Conservation (phyloP, 208 protist species). For the Trypanosoma cruzi region DNA sequence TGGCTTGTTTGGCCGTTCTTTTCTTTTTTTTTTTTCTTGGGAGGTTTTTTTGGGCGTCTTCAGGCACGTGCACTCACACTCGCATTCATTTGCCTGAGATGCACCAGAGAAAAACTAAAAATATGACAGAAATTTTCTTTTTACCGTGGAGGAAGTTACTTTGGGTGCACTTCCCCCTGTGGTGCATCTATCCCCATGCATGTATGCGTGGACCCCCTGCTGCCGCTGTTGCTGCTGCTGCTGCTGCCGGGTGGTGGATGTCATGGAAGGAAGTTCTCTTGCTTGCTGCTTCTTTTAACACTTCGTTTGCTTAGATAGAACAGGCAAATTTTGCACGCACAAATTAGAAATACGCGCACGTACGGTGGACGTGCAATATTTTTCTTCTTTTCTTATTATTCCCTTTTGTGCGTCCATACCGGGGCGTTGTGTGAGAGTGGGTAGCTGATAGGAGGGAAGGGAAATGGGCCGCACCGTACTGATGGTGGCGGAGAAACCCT, state of each 20-base stretch:
- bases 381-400: background rate
- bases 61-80: background rate
- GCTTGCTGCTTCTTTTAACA: background rate
- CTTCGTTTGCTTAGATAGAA: background rate
- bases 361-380: background rate
- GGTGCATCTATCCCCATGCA: background rate
- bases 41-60: background rate
- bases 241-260: background rate
- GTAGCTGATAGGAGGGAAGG: background rate
- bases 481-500: conserved; percentile 96
- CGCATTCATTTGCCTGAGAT: background rate
- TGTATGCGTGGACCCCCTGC: background rate
- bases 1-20: conserved; percentile 6
- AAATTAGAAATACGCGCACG: background rate
- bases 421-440: background rate
- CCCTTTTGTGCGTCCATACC: background rate
- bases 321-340: background rate
- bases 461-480: conserved; percentile 69
- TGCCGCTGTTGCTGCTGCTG: background rate
- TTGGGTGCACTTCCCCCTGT: background rate
- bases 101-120: background rate
- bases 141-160: background rate
- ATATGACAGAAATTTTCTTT: background rate
- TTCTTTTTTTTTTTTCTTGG: conserved; percentile 30
- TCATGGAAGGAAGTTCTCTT: background rate